Evolutionary conservation across 768 basidiomycete genomes (phyloP), one percentile per base, ranked within the genome.

Genomic region (Sutorius australiensis): DNA sequence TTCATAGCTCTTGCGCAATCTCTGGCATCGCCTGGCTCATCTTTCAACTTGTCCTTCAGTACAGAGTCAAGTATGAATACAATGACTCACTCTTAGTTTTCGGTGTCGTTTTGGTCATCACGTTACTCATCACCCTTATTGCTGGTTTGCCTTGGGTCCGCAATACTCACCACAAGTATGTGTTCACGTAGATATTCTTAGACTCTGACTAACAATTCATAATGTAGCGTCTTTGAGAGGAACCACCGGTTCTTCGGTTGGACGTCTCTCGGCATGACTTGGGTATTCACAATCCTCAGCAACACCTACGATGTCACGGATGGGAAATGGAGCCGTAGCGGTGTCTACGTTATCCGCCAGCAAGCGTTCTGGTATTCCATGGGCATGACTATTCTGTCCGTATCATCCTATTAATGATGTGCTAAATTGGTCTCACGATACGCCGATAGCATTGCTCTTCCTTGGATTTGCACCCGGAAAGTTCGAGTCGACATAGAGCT

Each of bases 201-300:
- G 9, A 8, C 11, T 6, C 7, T 41, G 24, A 12, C 43, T 49
- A 17, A 54, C 40, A 50, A 21, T 17, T 41, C 10, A 39, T 33
- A 28, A 5, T 45, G 9, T 52, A 89, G 86, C 63, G 79, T 89
- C 17, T 91, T 91, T 59, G 88, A 91, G 67, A 80, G 87, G 47
- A 83, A 87, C 57, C 88, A 91, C 65, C 81, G 89, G 10, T 89
- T 90, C 69, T 74, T 86, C 50, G 89, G 88, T 38, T 91, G 89
- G 87, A 72, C 77, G 12, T 75, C 80, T n/a, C 70, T 84, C 36
- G 65, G 77, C 50, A 74, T 71, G 58, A 81, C 76, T 24, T 82
- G 88, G 86, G 68, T 77, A 5, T 87, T 84, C 69, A 82, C 87
- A 31, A 80, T 89, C 53, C 72, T 87, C 21, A 77, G 79, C 19